phyloP scores from a whole-genome alignment of 768 basidiomycete genomes.

The Tylopilus cervinicoccineus region DNA sequence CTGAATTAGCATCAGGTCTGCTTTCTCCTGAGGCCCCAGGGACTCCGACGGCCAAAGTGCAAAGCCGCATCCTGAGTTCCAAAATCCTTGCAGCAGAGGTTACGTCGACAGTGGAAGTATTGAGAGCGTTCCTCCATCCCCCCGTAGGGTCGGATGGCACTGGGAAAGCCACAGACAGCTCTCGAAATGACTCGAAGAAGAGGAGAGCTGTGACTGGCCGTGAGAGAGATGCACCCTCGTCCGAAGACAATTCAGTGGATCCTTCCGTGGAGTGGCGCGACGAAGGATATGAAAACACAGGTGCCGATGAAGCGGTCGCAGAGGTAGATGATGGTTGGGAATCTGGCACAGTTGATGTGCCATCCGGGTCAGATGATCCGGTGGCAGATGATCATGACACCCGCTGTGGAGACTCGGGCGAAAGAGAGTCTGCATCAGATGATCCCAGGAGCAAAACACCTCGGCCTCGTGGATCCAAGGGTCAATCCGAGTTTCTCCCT shows the following conservation, averaged over 20 bases:
- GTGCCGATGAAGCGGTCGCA: slow-evolving; percentile 2
- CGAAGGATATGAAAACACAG: slow-evolving; percentile 22
- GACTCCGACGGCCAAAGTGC: slow-evolving; percentile 53
- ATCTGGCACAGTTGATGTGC: slow-evolving; percentile 38
- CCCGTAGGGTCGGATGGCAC: slow-evolving; percentile 13
- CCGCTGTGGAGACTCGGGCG: slow-evolving; percentile 17
- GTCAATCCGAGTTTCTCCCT: slow-evolving; percentile 73
- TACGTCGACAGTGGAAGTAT: slow-evolving; percentile 43
- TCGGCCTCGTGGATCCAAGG: slow-evolving; percentile 18
- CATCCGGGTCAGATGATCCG: slow-evolving; percentile 26
- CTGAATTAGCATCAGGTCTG: slow-evolving; percentile 39
- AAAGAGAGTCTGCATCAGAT: slow-evolving; percentile 15
- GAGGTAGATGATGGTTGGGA: slow-evolving; percentile 34
- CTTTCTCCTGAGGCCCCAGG: slow-evolving; percentile 36
- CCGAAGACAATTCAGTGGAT: neutral
- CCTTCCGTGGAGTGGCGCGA: slow-evolving; percentile 11
- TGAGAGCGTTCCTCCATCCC: slow-evolving; percentile 43
- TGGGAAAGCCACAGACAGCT: slow-evolving; percentile 10
- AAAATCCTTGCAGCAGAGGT: slow-evolving; percentile 67
- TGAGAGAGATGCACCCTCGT: neutral
- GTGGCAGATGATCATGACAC: slow-evolving; percentile 32
- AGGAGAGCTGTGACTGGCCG: neutral
- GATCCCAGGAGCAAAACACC: slow-evolving; percentile 14
- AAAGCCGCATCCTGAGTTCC: slow-evolving; percentile 71
- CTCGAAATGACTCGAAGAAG: slow-evolving; percentile 16